phyloP scores from a whole-genome alignment of 768 basidiomycete species.

The Xerocomus spinulosus region DNA sequence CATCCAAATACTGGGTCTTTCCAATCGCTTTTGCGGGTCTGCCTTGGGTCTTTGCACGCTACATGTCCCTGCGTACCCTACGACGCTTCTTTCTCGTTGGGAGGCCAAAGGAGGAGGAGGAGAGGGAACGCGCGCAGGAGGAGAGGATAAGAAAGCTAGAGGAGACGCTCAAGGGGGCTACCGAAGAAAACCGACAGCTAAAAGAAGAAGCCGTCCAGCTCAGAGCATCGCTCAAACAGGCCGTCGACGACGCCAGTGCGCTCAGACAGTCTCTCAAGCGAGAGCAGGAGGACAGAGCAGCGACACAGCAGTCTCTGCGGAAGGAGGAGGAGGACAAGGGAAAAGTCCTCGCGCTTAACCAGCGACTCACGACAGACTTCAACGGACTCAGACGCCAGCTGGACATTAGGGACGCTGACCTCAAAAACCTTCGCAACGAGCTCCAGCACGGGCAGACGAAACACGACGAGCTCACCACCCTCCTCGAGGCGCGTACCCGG shows the following conservation, averaged over 20 bases:
- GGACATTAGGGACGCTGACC: slow-evolving; percentile 20
- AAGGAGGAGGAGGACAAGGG: slow-evolving; percentile 22
- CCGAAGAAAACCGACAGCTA: slow-evolving; percentile 18
- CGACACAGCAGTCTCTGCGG: slow-evolving; percentile 15
- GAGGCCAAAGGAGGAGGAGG: slow-evolving; percentile 22
- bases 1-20: slow-evolving; percentile 26
- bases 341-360: slow-evolving; percentile 2
- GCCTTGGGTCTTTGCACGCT: slow-evolving; percentile 20
- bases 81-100: neutral
- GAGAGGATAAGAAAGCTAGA: slow-evolving; percentile 18
- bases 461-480: slow-evolving; percentile 26
- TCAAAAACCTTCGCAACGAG: slow-evolving; percentile 25
- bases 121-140: slow-evolving; percentile 10
- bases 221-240: slow-evolving; percentile 1
- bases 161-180: neutral
- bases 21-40: slow-evolving; percentile 29
- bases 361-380: slow-evolving; percentile 17
- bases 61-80: neutral
- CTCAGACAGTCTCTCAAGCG: slow-evolving; percentile 18
- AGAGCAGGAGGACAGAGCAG: slow-evolving; percentile 13
- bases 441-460: slow-evolving; percentile 22
- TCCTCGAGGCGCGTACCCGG: slow-evolving; percentile 32
- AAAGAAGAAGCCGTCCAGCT: slow-evolving; percentile 18
- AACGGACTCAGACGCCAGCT: slow-evolving; percentile 20
- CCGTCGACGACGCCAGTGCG: slow-evolving; percentile 8